Conservation (phyloP, 2,329 filamentous ascomycete species). For the Colletotrichum scovillei region DNA sequence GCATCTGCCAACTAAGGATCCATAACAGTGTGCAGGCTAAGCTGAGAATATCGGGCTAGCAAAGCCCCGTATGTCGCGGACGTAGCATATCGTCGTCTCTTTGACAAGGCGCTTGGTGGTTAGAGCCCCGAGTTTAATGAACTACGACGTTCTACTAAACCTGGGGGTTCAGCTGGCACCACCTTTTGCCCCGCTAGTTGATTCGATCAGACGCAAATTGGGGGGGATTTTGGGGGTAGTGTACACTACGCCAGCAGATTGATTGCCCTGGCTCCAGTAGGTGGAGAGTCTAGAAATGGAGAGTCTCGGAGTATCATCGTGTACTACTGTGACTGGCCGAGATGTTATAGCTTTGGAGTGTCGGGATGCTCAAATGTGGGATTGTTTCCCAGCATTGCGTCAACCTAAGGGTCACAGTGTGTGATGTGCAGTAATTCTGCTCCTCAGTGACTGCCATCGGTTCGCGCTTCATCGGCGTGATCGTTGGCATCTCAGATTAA, state of each 20-base stretch:
- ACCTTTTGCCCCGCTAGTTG: constrained; percentile 13
- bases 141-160: constrained; percentile 14
- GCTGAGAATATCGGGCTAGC: background rate
- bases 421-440: background rate
- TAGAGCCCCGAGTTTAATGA: constrained; percentile 12
- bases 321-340: constrained; percentile 4
- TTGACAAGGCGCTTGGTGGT: constrained; percentile 11
- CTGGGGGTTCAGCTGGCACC: constrained; percentile 17
- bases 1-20: background rate
- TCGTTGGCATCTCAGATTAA: constrained; percentile 13
- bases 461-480: background rate
- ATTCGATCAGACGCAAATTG: constrained; percentile 10
- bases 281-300: constrained; percentile 12
- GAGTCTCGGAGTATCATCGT: constrained; percentile 14
- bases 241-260: constrained; percentile 17
- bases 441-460: background rate
- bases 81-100: constrained; percentile 20
- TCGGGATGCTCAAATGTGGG: background rate
- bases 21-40: constrained; percentile 4
- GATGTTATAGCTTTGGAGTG: background rate
- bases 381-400: constrained; percentile 5
- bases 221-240: constrained; percentile 22
- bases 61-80: background rate
- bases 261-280: constrained; percentile 15
- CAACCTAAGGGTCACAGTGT: background rate